Evolutionary conservation across 2,329 filamentous ascomycete species (phyloP), one percentile per base, ranked within the genome.

Genomic region (Curvularia sp.): DNA sequence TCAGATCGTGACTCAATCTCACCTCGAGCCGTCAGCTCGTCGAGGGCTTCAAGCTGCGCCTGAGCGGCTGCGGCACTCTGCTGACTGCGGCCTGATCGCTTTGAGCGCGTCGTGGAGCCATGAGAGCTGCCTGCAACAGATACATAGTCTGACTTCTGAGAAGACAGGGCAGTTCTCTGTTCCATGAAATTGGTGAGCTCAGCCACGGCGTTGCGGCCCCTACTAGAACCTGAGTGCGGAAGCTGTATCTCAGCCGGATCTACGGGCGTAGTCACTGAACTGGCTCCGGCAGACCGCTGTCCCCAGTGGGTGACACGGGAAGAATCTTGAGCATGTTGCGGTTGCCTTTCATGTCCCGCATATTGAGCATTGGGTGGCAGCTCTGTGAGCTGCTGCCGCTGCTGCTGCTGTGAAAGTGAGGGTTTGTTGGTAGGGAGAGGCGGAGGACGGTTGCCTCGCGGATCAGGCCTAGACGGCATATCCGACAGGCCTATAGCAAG

Each of bases 1-100:
- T 82, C 79, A 1, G 64, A 67, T 30, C 69, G 71, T 22, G 75
- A 71, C 64, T 82, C 80, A 28, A 82, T 76, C 39, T 69, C 66
- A 13, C 68, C 78, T 54, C 80, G 75, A 10, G 64, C 63, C 1
- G 80, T 81, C 13, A 71, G 73, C 39, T 70, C 53, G 43, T 76
- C 59, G 38, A 74, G 63, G 10, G 43, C 52, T 48, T 67, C 65
- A 6, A 68, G 44, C n/a, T 61, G 59, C 12, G 47, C 51, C 35
- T 71, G 63, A 7, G 46, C 57, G 12, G 61, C 59, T 5, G 31
- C 26, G 5, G 53, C 61, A 55, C 66, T 68, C 6, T 55, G 59
- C 6, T 64, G 44, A 50, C 65, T 73, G 4, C 59, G 59, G 28
- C 66, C 58, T 20, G 68, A 71, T 13, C 72, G 66, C 38, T 62